Base-by-base conservation (phyloP, 2,329 filamentous ascomycete genomes). In the Talaromyces sp. region DNA sequence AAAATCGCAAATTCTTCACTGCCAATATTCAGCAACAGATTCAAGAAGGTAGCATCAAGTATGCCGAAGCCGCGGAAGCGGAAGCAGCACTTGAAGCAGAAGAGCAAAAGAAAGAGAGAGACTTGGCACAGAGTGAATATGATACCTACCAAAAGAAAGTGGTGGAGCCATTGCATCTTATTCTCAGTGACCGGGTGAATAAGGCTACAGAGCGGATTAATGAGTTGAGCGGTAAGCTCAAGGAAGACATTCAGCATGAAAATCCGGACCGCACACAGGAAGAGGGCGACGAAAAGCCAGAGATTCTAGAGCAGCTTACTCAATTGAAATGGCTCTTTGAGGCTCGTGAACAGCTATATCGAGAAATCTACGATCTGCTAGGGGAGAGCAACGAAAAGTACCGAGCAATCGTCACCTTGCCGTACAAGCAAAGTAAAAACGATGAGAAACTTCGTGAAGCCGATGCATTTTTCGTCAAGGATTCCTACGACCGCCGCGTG, bases 301-400 rank as follows among this genome's bases (percentile, higher is more conserved):
- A 99, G 77, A 84, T 98, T 0, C 82, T 98, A 2, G 95, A 99
- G 77, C 96, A 97, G 78, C 83, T 99, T 13, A 98, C 94, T 0
- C 85, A 97, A 57, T 83, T 98, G 14, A 99, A 98, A 73, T 98
- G 95, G 93, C 88, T 98, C 9, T 98, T 97, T 71, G 95, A 99
- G 75, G 90, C 91, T 0, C 88, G 93, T n/a, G 95, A 99, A 78
- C 84, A 86, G 56, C 83, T 98, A 9, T 90, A 98, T 78, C 88
- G 91, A 50, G 90, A 92, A 71, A 86, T 94, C 62, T 97, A 92
- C 73, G 91, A 96, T 70, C 81, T 98, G 11, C 85, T 97, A 39
- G 89, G 88, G 22, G 91, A 93, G 74, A 90, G 93, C 60, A 95
- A 97, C 72, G 86, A 93, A 65, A 89, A 92, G 39, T 98, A 97